A percentile compares a stretch with the other conserved stretches of the same genome.
Evolutionary conservation across 768 basidiomycete genomes (phyloP).

Genomic region (Suillus fuscotomentosus): DNA sequence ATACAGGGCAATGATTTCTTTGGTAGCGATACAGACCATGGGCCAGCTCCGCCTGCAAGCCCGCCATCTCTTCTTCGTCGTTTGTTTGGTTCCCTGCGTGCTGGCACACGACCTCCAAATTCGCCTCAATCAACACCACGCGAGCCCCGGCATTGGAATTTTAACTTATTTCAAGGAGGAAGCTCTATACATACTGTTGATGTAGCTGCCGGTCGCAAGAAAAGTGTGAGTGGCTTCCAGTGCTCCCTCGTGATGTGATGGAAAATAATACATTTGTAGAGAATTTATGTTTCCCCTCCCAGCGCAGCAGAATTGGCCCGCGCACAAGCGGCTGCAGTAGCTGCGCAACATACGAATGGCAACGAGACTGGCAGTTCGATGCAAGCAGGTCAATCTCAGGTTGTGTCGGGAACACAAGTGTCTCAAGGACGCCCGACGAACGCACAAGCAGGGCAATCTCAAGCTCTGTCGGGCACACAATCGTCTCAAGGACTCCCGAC

Average conservation of each 20-base stretch:
- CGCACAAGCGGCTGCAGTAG: neutral
- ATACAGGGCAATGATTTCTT: neutral
- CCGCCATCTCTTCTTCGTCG: neutral
- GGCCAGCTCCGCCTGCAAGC: neutral
- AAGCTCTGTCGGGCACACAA: no score
- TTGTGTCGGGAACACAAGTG: no score
- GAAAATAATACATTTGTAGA: neutral
- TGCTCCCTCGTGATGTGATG: no score
- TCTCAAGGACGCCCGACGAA: no score
- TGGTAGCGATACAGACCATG: neutral
- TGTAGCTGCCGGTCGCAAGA: neutral
- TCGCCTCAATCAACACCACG: neutral
- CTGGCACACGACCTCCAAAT: neutral
- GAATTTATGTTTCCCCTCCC: neutral
- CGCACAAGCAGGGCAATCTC: no score
- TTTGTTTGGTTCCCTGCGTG: neutral
- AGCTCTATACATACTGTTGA: neutral
- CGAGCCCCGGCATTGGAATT: neutral
- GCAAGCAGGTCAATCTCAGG: no score
- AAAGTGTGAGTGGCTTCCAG: neutral
- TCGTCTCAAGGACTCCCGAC: no score
- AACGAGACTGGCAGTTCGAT: neutral
- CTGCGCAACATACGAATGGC: neutral
- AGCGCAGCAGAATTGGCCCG: neutral
- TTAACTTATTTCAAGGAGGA: neutral